Base-by-base conservation (phyloP, 768 basidiomycete species). In the Polyporus arcularius region DNA sequence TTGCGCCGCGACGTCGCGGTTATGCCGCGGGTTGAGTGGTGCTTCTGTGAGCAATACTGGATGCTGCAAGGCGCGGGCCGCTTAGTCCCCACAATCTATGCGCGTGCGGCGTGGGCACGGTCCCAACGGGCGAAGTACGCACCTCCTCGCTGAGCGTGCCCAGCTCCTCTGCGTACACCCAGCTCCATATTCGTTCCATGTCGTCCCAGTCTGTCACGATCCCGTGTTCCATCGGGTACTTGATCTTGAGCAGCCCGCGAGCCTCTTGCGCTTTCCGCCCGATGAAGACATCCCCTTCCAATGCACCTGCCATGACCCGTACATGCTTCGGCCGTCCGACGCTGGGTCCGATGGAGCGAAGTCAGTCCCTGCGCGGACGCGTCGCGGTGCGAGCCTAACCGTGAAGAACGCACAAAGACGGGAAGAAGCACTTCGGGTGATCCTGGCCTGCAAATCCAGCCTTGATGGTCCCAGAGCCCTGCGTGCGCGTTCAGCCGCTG, bases 151-250 rank as follows among this genome's bases (percentile, higher is more conserved):
- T 96, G 67, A 98, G 78, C 4, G 96, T 97, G 21, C 93, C 92
- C 47, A 98, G 79, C 71, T 97, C 96, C 72, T 98, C 95, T 21
- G 92, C 88, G 72, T 98, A 99, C 49, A 98, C 91, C 89, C 94
- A 96, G 65, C 84, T 90, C 97, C 97, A 99, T 82, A 99, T 98
- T 61, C 92, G 87, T 74, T 99, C 97, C 97, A 99, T 99, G 72
- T 99, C 97, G 72, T 99, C 97, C 96, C 97, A 99, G 78, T 99
- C 94, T 40, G 92, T 96, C 9, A 99, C 97, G 61, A 99, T 95
- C 12, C 97, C 97, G 74, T 98, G 97, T 73, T 96, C 94, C 89
- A 99, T 98, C 30, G 97, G 97, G 72, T 98, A 99, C 75, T 96
- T 96, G 69, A 98, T 96, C 82, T 96, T 96, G 67, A 99, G 80